Conservation (phyloP, 1,284 basidiomycete species). For the Abortiporus biennis region DNA sequence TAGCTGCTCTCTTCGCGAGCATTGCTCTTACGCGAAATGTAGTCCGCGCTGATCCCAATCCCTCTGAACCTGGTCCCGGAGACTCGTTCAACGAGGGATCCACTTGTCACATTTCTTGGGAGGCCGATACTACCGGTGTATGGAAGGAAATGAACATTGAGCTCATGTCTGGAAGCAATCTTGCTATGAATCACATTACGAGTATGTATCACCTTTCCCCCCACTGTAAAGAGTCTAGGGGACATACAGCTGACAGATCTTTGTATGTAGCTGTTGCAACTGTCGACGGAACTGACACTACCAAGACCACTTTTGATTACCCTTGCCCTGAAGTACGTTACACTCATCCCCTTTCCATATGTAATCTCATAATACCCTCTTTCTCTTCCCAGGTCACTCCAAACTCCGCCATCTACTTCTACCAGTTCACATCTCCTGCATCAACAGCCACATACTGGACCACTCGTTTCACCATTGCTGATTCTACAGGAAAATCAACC, state of each 20-base stretch:
- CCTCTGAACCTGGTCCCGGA: slow-evolving; percentile 41
- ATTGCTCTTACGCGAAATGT: slow-evolving; percentile 26
- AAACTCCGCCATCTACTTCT: slow-evolving; percentile 74
- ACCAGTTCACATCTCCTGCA: slow-evolving; percentile 54
- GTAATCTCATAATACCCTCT: background rate
- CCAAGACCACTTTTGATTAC: slow-evolving; percentile 40
- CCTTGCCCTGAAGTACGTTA: slow-evolving; percentile 59
- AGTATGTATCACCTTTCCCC: slow-evolving; percentile 50
- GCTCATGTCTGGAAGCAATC: slow-evolving; percentile 77
- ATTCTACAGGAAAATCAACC: slow-evolving; percentile 39
- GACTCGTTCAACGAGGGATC: slow-evolving; percentile 50
- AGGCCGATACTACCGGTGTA: slow-evolving; percentile 41
- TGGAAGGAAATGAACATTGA: slow-evolving; percentile 70
- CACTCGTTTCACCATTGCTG: slow-evolving; percentile 74
- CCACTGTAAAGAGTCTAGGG: no score
- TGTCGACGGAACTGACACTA: slow-evolving; percentile 50
- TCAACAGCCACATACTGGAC: slow-evolving; percentile 59
- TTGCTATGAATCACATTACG: slow-evolving; percentile 61
- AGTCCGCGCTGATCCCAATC: slow-evolving; percentile 42
- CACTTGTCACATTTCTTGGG: slow-evolving; percentile 51
- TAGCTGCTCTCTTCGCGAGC: slow-evolving; percentile 35
- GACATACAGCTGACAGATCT: no score
- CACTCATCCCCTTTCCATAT: background rate
- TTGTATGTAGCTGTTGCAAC: slow-evolving; percentile 46
- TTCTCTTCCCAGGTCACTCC: slow-evolving; percentile 54